Base-by-base conservation (phyloP, 2,329 filamentous ascomycete species). In the Shiraia bambusicola region DNA sequence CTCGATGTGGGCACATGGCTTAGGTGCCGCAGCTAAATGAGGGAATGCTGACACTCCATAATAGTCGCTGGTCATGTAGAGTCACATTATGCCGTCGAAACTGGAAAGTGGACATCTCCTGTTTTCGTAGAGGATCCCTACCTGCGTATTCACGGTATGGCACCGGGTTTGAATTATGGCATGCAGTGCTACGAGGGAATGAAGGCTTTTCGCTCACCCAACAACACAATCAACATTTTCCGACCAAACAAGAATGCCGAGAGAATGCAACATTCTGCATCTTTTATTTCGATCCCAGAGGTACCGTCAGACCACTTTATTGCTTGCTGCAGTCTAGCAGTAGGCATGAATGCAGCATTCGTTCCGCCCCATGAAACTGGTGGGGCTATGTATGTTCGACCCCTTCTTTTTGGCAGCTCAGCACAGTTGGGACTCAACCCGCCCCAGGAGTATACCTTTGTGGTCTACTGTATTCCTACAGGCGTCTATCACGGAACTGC, bases 121-220 rank as follows among this genome's bases (percentile, higher is more conserved):
- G 74, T 79, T 50, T 95, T 95, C 72, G 83, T 96, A 47, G 72
- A 81, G 47, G 88, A 92, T 59, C 92, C 92, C 6, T 91, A 80
- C 75, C 81, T 97, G 58, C 84, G 84, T 54, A 83, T 97, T 65
- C 92, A 97, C 71, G 93, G 92, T 69, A 93, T 98, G 88, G 85
- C 91, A 0, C 91, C 93, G 0, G 92, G 83, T 30, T 81, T 97
- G 53, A 98, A 98, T 78, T 98, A 98, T 70, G 65, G 92, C 44
- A 90, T 95, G 67, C 93, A 97, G 74, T 92, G 89, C 60, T 98
- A 95, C 76, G 93, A 98, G 69, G 93, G 93, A n/a, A 83, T 97
- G 67, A 97, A 97, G 72, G 91, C 92, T 40, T 96, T 96, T 79
- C 89, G 92, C 50, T 76, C 78, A 2, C 87, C 89, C 13, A 75